Evolutionary conservation across 306 rosid species (phyloP), one percentile per base, ranked within the genome.

Genomic region (Cucurbita ficifolia): DNA sequence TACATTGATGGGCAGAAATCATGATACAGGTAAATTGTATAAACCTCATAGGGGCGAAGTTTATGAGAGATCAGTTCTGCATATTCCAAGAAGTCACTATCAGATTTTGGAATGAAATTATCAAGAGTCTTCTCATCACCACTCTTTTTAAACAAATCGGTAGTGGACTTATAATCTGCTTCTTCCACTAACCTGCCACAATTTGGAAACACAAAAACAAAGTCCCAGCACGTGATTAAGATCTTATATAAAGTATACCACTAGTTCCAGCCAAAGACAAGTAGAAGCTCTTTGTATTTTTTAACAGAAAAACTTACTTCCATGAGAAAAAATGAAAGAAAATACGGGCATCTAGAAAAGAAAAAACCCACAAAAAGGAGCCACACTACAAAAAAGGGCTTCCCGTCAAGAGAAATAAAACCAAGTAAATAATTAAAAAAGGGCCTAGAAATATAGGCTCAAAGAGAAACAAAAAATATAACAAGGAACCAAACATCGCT

Each of bases 41-140:
- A 67, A 46, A 92, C 99, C 96, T 91, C 92, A 67, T 82, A 88
- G 39, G 92, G 73, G 45, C 84, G 79, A 48, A 94, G 84, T 75
- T 76, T 91, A 82, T 86, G 85, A 9, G 96, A 75, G 38, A 94
- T 81, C 67, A 94, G 95, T 72, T 94, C 92, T 24, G 99, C 96
- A 77, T 94, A 94, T 76, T 94, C 99, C 83, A 76, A 12, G 80
- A 94, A 94, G 76, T 91, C 99, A 78, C 81, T 83, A 78, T 91
- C 97, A 39, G 99, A 89, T 78, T 86, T 91, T 2, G 99, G 99
- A 81, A 94, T 91, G 68, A 94, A 94, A 75, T 83, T 86, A 54
- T 94, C 99, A 22, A 94, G 77, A 76, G 83, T 89, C 85, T 88
- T 94, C 39, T 94, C 96, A 35, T 87, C 92, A 24, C 70, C 77